Percentiles rank a stretch among this genome's conserved stretches.
These are phyloP conservation scores for Lichtheimia ramosa DNA, from an alignment of 371 early-diverging fungal genomes.

Conservation along the genomic window DNA sequence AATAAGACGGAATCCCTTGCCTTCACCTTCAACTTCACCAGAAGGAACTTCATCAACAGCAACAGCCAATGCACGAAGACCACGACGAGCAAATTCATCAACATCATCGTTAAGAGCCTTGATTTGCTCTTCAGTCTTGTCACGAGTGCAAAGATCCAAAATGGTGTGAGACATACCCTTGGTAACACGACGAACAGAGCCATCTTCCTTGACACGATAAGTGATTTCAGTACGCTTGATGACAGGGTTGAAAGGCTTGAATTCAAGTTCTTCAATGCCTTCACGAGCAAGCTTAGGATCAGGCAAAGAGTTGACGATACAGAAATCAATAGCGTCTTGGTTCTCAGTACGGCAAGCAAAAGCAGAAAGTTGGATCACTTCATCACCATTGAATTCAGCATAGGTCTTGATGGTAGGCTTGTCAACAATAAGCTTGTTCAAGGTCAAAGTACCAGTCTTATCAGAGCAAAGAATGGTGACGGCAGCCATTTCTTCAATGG, in stretches of 20 bases:
- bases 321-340: constrained; percentile 72
- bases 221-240: constrained; percentile 82
- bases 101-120: constrained; percentile 55
- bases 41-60: constrained; percentile 60
- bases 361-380: constrained; percentile 58
- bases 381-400: constrained; percentile 47
- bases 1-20: constrained; percentile 58
- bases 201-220: constrained; percentile 57
- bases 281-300: constrained; percentile 53
- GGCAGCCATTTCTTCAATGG: constrained; percentile 88
- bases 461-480: constrained; percentile 89
- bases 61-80: constrained; percentile 79
- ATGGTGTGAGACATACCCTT: constrained; percentile 72
- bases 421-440: constrained; percentile 81
- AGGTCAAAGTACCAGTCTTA: constrained; percentile 93
- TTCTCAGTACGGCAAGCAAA: constrained; percentile 65
- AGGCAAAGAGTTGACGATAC: constrained; percentile 60
- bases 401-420: constrained; percentile 58
- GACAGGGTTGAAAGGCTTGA: constrained; percentile 83
- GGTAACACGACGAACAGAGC: constrained; percentile 59
- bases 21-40: constrained; percentile 54
- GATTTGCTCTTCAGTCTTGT: constrained; percentile 55
- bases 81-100: constrained; percentile 68
- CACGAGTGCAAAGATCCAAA: constrained; percentile 62
- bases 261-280: constrained; percentile 64